phyloP scores from a whole-genome alignment of 768 basidiomycete genomes.

The Psilocybe cubensis region DNA sequence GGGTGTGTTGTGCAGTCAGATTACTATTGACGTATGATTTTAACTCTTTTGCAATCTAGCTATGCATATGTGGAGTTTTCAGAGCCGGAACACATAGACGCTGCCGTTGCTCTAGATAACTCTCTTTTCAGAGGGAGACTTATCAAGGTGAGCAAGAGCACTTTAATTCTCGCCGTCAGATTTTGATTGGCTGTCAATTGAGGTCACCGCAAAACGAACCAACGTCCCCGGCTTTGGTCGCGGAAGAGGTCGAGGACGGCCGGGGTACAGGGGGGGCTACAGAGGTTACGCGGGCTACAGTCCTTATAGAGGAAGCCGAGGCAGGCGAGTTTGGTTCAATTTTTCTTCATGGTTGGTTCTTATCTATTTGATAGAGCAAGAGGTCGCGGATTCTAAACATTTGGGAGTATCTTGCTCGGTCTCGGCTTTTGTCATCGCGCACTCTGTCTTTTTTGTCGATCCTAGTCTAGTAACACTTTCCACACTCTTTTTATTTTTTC shows the following conservation, averaged over 20 bases:
- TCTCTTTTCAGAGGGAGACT: conserved; percentile 93
- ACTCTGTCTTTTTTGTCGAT: neutral
- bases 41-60: conserved; percentile 42
- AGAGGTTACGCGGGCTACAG: conserved; percentile 53
- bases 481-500: conserved; percentile 9
- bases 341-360: neutral
- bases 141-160: conserved; percentile 69
- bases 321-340: conserved; percentile 57
- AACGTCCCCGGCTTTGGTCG: conserved; percentile 93
- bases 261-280: conserved; percentile 50
- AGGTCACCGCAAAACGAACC: conserved; percentile 96
- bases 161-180: neutral
- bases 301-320: conserved; percentile 70
- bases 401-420: neutral
- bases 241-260: conserved; percentile 74
- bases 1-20: conserved; percentile 55
- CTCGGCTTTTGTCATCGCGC: neutral
- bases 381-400: conserved; percentile 69
- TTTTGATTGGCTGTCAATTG: conserved; percentile 1
- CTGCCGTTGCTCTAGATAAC: conserved; percentile 92
- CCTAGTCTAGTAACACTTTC: neutral
- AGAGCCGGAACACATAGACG: conserved; percentile 88
- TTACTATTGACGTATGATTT: conserved; percentile 4
- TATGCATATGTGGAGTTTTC: conserved; percentile 99
- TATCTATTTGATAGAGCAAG: conserved; percentile 37